Percentiles rank a stretch among this genome's conserved stretches.
These are phyloP conservation scores for Ophiocordyceps robertsii DNA, from an alignment of 2,329 filamentous ascomycete genomes.

Conservation along the genomic window DNA sequence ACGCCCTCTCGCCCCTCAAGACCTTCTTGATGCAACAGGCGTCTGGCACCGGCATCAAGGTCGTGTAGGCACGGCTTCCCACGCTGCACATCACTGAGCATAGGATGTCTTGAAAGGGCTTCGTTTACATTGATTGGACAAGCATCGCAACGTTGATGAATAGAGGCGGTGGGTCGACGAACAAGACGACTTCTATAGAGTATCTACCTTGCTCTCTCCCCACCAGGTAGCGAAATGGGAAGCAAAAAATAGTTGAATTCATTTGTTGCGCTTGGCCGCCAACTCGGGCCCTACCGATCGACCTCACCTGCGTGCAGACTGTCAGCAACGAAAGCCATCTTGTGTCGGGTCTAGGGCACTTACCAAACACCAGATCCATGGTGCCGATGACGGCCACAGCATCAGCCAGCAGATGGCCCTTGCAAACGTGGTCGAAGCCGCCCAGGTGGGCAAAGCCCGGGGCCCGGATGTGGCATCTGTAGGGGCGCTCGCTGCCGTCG, in stretches of 20 bases:
- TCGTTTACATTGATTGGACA: too few relatives aligned
- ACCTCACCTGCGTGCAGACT: slow-evolving; percentile 37
- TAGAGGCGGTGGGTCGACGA: too few relatives aligned
- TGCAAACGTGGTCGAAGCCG: slow-evolving; percentile 86
- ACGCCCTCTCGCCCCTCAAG: slow-evolving; percentile 65
- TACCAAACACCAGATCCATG: slow-evolving; percentile 83
- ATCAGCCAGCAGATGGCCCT: slow-evolving; percentile 88
- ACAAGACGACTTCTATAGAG: slow-evolving; percentile 16
- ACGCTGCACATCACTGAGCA: too few relatives aligned
- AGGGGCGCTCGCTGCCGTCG: slow-evolving; percentile 90
- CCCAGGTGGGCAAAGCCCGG: slow-evolving; percentile 91
- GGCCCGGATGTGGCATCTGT: slow-evolving; percentile 93
- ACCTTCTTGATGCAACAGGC: slow-evolving; percentile 71
- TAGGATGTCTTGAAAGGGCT: too few relatives aligned
- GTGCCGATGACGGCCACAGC: slow-evolving; percentile 90
- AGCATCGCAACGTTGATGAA: too few relatives aligned
- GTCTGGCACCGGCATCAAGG: slow-evolving; percentile 37
- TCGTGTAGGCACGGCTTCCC: slow-evolving; percentile 13
- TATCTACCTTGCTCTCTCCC: slow-evolving; percentile 24
- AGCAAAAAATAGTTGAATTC: slow-evolving; percentile 14
- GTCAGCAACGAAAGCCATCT: slow-evolving; percentile 16
- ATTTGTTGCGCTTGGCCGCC: slow-evolving; percentile 10
- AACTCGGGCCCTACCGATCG: slow-evolving; percentile 33
- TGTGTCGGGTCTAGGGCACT: slow-evolving; percentile 17
- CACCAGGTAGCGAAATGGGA: slow-evolving; percentile 16